These are phyloP conservation scores for Penicillium sp. DNA, from an alignment of 2,329 filamentous ascomycete species.

Conservation along the genomic window DNA sequence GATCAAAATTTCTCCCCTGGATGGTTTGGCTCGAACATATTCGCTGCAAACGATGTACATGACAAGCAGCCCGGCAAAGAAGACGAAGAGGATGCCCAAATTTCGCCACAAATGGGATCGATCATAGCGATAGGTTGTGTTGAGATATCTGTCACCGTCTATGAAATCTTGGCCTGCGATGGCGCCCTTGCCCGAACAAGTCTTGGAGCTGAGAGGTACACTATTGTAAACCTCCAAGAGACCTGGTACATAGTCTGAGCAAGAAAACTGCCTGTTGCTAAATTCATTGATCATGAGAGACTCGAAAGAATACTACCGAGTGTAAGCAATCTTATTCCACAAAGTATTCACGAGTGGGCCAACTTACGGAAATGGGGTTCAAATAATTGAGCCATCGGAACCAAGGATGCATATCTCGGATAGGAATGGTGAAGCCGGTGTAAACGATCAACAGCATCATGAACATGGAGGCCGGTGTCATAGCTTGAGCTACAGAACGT, in stretches of 20 bases:
- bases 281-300: slow-evolving; percentile 85
- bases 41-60: slow-evolving; percentile 67
- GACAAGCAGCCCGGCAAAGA: slow-evolving; percentile 60
- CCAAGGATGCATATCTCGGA: slow-evolving; percentile 73
- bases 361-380: slow-evolving; percentile 64
- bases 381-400: slow-evolving; percentile 82
- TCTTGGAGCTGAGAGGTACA: slow-evolving; percentile 42
- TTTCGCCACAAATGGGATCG: slow-evolving; percentile 65
- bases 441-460: slow-evolving; percentile 49
- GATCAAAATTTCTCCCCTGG: slow-evolving; percentile 73
- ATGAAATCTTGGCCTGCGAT: slow-evolving; percentile 56
- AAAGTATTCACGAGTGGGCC: background rate
- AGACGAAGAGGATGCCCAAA: slow-evolving; percentile 66
- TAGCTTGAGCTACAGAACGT: slow-evolving; percentile 62
- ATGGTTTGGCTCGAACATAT: slow-evolving; percentile 63
- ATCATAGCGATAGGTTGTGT: slow-evolving; percentile 58
- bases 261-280: slow-evolving; percentile 60
- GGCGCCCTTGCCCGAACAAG: slow-evolving; percentile 63
- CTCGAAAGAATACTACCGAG: slow-evolving; percentile 70
- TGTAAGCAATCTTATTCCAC: background rate
- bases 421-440: slow-evolving; percentile 50
- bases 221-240: slow-evolving; percentile 44
- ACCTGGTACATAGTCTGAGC: slow-evolving; percentile 48
- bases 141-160: slow-evolving; percentile 61
- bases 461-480: slow-evolving; percentile 58